A percentile compares a stretch with the other conserved stretches of the same genome.
These are phyloP conservation scores for Diospyros kaki DNA, from an alignment of 148 eudicot genomes.

Conservation along the genomic window DNA sequence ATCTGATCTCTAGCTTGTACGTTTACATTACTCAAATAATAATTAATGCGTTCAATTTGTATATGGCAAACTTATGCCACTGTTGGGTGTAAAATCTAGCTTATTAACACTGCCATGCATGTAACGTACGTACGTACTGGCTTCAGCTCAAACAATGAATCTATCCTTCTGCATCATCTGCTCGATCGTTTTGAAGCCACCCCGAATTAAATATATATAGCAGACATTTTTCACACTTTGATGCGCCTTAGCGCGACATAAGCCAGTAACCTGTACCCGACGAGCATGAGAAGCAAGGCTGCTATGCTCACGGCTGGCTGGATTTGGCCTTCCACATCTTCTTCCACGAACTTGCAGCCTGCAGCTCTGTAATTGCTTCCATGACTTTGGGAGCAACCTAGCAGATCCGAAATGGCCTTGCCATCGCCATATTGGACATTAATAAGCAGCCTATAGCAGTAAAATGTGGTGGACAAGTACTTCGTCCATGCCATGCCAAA, in stretches of 20 bases:
- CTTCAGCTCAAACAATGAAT: too few relatives aligned
- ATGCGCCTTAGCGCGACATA: slow-evolving; percentile 53
- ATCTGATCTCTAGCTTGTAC: too few relatives aligned
- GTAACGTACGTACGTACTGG: too few relatives aligned
- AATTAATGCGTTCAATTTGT: too few relatives aligned
- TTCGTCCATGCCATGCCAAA: slow-evolving; percentile 63
- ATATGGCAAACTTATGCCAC: too few relatives aligned
- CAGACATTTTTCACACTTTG: slow-evolving; percentile 23
- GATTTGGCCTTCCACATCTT: slow-evolving; percentile 66
- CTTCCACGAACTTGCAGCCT: slow-evolving; percentile 60
- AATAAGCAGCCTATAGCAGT: slow-evolving; percentile 65
- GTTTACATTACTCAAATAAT: too few relatives aligned
- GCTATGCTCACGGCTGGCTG: slow-evolving; percentile 42
- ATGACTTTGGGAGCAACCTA: slow-evolving; percentile 40
- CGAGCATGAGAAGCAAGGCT: slow-evolving; percentile 48
- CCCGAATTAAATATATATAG: too few relatives aligned
- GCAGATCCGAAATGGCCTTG: slow-evolving; percentile 30
- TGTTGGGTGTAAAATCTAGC: too few relatives aligned
- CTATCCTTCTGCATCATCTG: too few relatives aligned
- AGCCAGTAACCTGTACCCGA: slow-evolving; percentile 70
- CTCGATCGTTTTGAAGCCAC: too few relatives aligned
- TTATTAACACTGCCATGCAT: too few relatives aligned
- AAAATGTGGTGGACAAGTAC: slow-evolving; percentile 62
- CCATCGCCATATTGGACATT: slow-evolving; percentile 82
- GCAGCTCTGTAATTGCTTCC: slow-evolving; percentile 15